Conservation (phyloP, 2,329 filamentous ascomycete species). For the Fusarium euwallaceae region DNA sequence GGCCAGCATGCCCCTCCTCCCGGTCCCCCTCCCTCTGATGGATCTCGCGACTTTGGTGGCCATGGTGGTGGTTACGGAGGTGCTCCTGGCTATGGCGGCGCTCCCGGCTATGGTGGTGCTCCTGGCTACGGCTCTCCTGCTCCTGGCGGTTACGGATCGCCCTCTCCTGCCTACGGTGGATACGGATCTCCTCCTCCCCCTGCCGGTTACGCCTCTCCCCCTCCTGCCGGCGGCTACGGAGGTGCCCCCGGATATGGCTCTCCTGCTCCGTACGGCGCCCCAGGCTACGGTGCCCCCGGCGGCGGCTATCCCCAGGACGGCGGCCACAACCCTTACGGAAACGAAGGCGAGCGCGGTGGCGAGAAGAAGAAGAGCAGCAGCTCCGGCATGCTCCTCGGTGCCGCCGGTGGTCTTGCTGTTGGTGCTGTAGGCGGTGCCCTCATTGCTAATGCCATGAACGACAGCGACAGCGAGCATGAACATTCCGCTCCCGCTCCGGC, state of each 20-base stretch:
- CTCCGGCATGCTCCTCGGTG: constrained; percentile 69
- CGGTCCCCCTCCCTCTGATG: constrained; percentile 40
- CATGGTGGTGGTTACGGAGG: constrained; percentile 35
- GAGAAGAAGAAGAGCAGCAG: constrained; percentile 58
- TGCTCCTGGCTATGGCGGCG: constrained; percentile 37
- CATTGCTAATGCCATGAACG: constrained; percentile 65
- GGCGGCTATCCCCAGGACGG: constrained; percentile 21
- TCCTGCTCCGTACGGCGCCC: constrained; percentile 28
- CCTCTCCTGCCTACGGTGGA: constrained; percentile 9
- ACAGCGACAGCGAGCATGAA: constrained; percentile 44
- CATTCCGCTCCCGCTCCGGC: constrained; percentile 29
- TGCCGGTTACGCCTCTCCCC: constrained; percentile 30
- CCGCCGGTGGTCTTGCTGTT: constrained; percentile 69
- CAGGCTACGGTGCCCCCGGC: constrained; percentile 18
- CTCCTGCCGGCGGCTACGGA: constrained; percentile 16
- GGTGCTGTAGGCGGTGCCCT: constrained; percentile 70
- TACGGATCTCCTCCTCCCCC: constrained; percentile 14
- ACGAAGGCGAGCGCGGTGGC: constrained; percentile 31
- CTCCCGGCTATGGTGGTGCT: constrained; percentile 14
- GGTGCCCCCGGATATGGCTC: constrained; percentile 23
- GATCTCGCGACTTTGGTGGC: constrained; percentile 42
- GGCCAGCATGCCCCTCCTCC: constrained; percentile 47
- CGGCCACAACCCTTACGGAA: constrained; percentile 36
- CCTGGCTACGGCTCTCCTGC: constrained; percentile 35
- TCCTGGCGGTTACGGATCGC: constrained; percentile 21